These are phyloP conservation scores for Nymphaea colorata DNA, from an alignment of 164 flowering plant species.

Conservation along the genomic window DNA sequence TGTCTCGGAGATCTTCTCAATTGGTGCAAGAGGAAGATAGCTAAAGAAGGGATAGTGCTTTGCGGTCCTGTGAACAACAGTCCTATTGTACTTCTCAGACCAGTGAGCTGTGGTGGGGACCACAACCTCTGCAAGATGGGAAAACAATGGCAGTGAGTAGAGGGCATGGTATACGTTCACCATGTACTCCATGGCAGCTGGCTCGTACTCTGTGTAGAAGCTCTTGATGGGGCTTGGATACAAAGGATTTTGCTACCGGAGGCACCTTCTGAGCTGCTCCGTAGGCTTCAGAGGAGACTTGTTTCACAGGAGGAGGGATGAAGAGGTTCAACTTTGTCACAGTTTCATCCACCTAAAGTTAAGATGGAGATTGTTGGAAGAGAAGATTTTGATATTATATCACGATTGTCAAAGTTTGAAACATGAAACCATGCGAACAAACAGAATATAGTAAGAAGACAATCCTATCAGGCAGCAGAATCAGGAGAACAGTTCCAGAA, in stretches of 20 bases:
- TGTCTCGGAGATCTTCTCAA: conserved; percentile 35
- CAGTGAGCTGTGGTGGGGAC: conserved; percentile 31
- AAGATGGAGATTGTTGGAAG: neutral
- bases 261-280: conserved; percentile 15
- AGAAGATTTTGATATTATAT: neutral
- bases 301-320: conserved; percentile 44
- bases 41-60: conserved; percentile 37
- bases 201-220: conserved; percentile 22
- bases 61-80: conserved; percentile 14
- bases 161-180: conserved; percentile 21
- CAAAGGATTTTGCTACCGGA: conserved; percentile 16
- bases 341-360: conserved; percentile 40
- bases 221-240: conserved; percentile 22
- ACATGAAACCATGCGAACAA: neutral
- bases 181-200: conserved; percentile 12
- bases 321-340: conserved; percentile 24
- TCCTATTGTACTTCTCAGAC: conserved; percentile 42
- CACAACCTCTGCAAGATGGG: conserved; percentile 21
- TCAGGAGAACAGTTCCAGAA: too few species aligned
- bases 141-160: conserved; percentile 21
- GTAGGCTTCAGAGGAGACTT: conserved; percentile 15
- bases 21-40: conserved; percentile 49
- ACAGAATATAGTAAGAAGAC: neutral
- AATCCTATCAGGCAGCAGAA: neutral
- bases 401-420: neutral